Percentiles rank a stretch among this genome's conserved stretches.
Conservation (phyloP, 1,284 basidiomycete genomes). For the Mycena sp. region DNA sequence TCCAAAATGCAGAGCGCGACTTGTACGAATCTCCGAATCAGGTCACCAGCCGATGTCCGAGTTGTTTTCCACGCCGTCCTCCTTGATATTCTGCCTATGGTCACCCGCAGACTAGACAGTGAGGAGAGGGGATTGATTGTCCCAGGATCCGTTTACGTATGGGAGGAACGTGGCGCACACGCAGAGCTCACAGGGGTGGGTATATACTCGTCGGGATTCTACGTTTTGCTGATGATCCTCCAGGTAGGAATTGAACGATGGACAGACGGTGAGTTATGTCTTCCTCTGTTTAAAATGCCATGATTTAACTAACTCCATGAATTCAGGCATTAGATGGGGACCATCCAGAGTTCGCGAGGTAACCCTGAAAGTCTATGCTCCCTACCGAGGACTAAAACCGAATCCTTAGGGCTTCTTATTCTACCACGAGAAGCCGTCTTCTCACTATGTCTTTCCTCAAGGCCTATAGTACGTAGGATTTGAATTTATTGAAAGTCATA, state of each 20-base stretch:
- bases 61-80: conserved; percentile 82
- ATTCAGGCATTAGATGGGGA: conserved; percentile 74
- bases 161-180: conserved; percentile 75
- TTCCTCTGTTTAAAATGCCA: neutral
- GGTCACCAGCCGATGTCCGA: conserved; percentile 76
- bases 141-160: conserved; percentile 81
- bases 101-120: conserved; percentile 78
- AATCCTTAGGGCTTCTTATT: conserved; percentile 76
- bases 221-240: conserved; percentile 16
- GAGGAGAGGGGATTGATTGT: conserved; percentile 70
- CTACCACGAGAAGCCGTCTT: conserved; percentile 74
- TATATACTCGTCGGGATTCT: conserved; percentile 19
- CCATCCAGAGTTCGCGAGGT: conserved; percentile 82
- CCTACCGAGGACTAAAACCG: conserved; percentile 13
- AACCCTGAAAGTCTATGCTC: conserved; percentile 25
- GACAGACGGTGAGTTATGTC: conserved; percentile 57
- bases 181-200: conserved; percentile 76
- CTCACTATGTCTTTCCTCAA: conserved; percentile 55
- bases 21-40: conserved; percentile 55
- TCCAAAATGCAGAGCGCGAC: conserved; percentile 56
- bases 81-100: conserved; percentile 73
- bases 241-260: conserved; percentile 79
- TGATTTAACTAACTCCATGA: conserved; percentile 49
- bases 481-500: conserved; percentile 31
- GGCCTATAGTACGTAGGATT: conserved; percentile 48